Percentiles rank a stretch among this genome's conserved stretches.
phyloP scores from a whole-genome alignment of 208 protist species.

The Trypanosomatidae sp. region DNA sequence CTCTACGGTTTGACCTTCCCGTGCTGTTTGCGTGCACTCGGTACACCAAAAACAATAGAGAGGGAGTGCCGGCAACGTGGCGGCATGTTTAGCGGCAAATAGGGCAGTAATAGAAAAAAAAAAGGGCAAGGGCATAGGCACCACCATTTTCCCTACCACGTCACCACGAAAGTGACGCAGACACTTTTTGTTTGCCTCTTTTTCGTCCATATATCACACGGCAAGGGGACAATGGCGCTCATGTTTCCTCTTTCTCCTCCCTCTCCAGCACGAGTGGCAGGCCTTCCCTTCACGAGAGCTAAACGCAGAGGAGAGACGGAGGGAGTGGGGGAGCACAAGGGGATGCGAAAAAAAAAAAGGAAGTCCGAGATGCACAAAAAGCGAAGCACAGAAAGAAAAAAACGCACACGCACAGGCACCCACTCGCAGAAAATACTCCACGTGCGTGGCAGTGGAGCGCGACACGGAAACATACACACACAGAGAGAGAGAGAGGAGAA shows the following conservation, averaged over 20 bases:
- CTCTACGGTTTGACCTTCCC: background rate
- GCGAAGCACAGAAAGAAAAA: background rate
- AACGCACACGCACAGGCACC: background rate
- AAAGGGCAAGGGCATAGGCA: background rate
- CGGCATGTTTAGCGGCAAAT: background rate
- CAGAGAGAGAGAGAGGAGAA: background rate
- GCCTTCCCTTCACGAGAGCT: background rate
- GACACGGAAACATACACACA: background rate
- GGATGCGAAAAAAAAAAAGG: background rate
- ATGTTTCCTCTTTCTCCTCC: background rate
- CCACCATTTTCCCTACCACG: background rate
- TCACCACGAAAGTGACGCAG: background rate
- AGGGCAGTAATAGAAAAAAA: background rate
- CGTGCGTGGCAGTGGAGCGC: background rate
- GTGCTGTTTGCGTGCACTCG: too few relatives aligned
- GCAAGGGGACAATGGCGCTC: too few relatives aligned
- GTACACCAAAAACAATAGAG: background rate
- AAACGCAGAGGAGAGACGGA: background rate
- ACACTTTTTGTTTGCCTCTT: too few relatives aligned
- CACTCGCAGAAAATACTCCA: background rate
- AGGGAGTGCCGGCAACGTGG: background rate
- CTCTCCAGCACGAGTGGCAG: background rate
- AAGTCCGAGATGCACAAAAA: background rate
- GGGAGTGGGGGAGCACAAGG: background rate
- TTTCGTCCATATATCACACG: too few relatives aligned